Percentiles rank a stretch among this genome's conserved stretches.
Conservation (phyloP, 495 filamentous ascomycete species). For the Astrothelium subdiscretum region DNA sequence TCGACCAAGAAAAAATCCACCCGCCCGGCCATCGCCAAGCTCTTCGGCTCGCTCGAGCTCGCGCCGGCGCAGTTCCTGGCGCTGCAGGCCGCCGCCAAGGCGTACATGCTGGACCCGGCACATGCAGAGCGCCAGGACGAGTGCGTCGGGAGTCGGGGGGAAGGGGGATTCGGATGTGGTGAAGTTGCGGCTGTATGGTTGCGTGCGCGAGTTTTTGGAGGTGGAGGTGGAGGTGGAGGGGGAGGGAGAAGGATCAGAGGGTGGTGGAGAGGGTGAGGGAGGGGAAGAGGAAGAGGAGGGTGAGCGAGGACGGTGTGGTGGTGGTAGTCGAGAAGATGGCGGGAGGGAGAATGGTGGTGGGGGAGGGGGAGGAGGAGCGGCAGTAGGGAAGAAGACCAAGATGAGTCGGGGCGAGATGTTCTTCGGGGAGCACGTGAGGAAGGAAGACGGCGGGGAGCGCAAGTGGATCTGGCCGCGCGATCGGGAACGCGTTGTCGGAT, state of each 20-base stretch:
- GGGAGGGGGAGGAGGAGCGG: background rate
- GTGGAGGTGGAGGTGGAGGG: constrained; percentile 28
- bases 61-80: constrained; percentile 47
- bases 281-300: constrained; percentile 32
- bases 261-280: no score
- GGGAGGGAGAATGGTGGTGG: constrained; percentile 9
- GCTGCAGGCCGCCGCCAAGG: constrained; percentile 48
- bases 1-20: constrained; percentile 40
- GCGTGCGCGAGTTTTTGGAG: constrained; percentile 47
- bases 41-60: constrained; percentile 46
- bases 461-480: constrained; percentile 44
- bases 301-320: no score
- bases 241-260: constrained; percentile 11
- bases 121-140: constrained; percentile 45
- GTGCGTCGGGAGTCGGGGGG: constrained; percentile 49
- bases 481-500: constrained; percentile 42
- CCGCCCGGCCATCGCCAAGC: constrained; percentile 49
- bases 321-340: constrained; percentile 15
- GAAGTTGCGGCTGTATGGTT: constrained; percentile 48
- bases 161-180: constrained; percentile 51
- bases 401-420: background rate
- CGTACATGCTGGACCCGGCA: constrained; percentile 47
- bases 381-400: background rate
- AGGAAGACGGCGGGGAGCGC: constrained; percentile 13
- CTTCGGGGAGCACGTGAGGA: background rate